phyloP scores from a whole-genome alignment of 164 flowering plant genomes.

The Nymphaea thermarum region DNA sequence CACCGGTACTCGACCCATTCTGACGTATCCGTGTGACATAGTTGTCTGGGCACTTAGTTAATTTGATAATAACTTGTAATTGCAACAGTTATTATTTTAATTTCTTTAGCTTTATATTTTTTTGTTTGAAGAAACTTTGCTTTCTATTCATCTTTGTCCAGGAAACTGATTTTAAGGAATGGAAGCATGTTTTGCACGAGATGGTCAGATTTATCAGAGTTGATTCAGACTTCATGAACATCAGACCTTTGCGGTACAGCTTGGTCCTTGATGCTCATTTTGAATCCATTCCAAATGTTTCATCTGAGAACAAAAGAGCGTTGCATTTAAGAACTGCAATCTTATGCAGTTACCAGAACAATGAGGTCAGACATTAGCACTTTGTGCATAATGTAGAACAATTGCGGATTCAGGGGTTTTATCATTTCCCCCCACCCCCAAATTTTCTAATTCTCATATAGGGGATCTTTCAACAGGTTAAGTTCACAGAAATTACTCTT shows the following conservation, averaged over 20 bases:
- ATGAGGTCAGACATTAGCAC: slow-evolving; percentile 48
- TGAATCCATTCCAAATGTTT: slow-evolving; percentile 34
- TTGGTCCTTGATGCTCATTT: slow-evolving; percentile 58
- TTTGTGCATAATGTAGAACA: neutral
- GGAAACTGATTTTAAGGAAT: slow-evolving; percentile 83
- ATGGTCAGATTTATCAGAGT: slow-evolving; percentile 70
- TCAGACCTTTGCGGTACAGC: slow-evolving; percentile 80
- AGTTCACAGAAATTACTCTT: slow-evolving; percentile 75
- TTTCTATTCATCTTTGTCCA: slow-evolving; percentile 12
- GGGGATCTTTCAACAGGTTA: slow-evolving; percentile 38
- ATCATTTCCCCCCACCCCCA: too few species aligned
- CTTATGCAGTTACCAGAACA: slow-evolving; percentile 70
- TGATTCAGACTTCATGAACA: slow-evolving; percentile 76
- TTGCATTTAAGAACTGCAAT: slow-evolving; percentile 63
- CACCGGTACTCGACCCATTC: too few species aligned
- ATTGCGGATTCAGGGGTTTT: neutral
- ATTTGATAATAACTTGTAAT: too few species aligned
- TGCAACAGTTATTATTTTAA: too few species aligned
- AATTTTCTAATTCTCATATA: neutral
- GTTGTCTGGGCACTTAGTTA: too few species aligned
- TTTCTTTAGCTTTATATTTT: too few species aligned
- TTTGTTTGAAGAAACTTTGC: too few species aligned
- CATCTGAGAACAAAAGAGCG: slow-evolving; percentile 27
- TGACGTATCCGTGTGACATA: too few species aligned
- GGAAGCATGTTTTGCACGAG: slow-evolving; percentile 88